phyloP scores from a whole-genome alignment of 768 basidiomycete species.

The Pisolithus microcarpus region DNA sequence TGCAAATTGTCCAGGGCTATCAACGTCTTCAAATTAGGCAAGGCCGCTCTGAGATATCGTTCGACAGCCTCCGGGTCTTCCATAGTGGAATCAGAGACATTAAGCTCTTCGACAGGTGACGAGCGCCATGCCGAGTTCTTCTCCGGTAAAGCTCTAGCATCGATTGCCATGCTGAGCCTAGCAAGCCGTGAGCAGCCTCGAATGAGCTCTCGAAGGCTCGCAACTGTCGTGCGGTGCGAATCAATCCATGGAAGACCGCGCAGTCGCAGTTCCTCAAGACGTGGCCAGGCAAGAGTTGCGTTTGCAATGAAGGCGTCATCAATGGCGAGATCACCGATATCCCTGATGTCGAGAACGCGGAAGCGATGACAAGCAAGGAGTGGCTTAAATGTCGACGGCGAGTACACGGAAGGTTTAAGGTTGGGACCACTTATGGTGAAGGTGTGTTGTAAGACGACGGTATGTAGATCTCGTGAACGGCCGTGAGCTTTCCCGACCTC shows the following conservation, averaged over 20 bases:
- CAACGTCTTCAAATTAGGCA: constrained; percentile 15
- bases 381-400: constrained; percentile 18
- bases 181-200: constrained; percentile 13
- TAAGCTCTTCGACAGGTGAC: constrained; percentile 19
- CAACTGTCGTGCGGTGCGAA: constrained; percentile 13
- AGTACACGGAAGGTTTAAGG: constrained; percentile 16
- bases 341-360: constrained; percentile 16
- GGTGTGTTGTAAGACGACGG: constrained; percentile 24
- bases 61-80: constrained; percentile 20
- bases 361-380: constrained; percentile 17
- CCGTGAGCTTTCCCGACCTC: constrained; percentile 8
- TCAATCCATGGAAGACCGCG: constrained; percentile 24
- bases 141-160: constrained; percentile 10
- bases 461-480: not conserved
- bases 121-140: not conserved
- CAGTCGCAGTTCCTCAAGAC: constrained; percentile 21
- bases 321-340: constrained; percentile 23
- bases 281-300: constrained; percentile 23
- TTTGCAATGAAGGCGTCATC: constrained; percentile 21
- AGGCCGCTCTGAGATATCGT: constrained; percentile 15
- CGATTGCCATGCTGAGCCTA: constrained; percentile 19
- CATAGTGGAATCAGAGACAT: constrained; percentile 24
- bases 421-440: constrained; percentile 9
- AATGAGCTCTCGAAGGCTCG: constrained; percentile 18
- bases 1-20: too few relatives aligned